Base-by-base conservation (phyloP, 2,329 filamentous ascomycete genomes). In the Venturia carpophila region DNA sequence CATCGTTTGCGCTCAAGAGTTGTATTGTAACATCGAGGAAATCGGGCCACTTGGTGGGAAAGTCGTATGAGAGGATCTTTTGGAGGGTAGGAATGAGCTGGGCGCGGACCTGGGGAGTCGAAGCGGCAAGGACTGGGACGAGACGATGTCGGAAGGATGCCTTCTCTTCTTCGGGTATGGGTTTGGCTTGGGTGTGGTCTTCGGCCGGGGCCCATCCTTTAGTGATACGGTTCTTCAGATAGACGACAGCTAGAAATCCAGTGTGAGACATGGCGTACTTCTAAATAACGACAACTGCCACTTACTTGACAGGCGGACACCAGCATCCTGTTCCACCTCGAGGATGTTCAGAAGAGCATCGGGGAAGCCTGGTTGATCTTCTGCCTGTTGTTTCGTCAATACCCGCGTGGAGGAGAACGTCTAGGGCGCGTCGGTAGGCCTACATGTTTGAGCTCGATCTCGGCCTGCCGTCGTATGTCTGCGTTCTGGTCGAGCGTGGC, bases 191-290 rank as follows among this genome's bases (percentile, higher is more conserved):
- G 68, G 87, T 84, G 73, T 84, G 87, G 69, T 93, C 89, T 69
- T 95, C 90, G 73, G 83, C 82, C 68, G 85, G 86, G 65, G 88
- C 84, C 94, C 94, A 99, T 72, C 91, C 92, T 74, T 92, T 89
- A 76, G 90, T 93, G 76, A 97, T 89, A 75, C 92, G 89, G 79
- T 99, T 97, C 81, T 99, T 99, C 76, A 97, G 86, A 79, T 97
- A 99, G 71, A 99, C 91, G 74, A 93, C 92, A 73, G 92, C 93
- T 97, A 77, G 55, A 69, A 67, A 68, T 64, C 60, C 66, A 41
- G 68, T 73, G 42, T 63, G 19, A 63, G 64, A 43, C 30, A 60
- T 39, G 21, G 30, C 30, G 43, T 34, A 15, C 43, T n/a, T 4
- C 41, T n/a, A 24, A 60, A 37, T 42, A 58, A 52, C 41, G 52